Evolutionary conservation across 1,284 basidiomycete genomes (phyloP), one percentile per base, ranked within the genome.

Genomic region (Leccinum solheimii): DNA sequence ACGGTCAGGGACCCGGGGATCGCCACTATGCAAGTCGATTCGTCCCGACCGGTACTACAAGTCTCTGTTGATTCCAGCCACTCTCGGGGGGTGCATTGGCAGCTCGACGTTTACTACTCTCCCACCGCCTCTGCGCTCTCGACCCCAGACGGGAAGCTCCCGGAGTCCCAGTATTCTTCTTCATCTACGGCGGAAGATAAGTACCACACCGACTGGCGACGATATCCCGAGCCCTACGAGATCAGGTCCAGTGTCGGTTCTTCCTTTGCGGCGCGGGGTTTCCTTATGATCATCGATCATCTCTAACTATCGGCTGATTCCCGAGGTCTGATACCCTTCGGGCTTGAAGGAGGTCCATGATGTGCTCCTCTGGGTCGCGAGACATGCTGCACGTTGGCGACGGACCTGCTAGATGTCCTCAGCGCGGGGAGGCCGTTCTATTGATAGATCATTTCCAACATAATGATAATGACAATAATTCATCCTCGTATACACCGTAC

Each of bases 21-120:
- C 75, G 86, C 49, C 84, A 88, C 63, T 75, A 83, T 69, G 86
- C 86, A 67, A 52, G 75, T 68, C 14, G 3, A 36, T 32, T 36
- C 36, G 36, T 14, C 36, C 36, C 0, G 3, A 38, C 14, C 7
- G 10, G 14, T 16, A 16, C 36, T 0, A 38, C 6, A 7, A 38
- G 36, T 16, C 9, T 14, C 3, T 21, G 54, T 5, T 43, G 11
- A 14, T 14, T 23, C 55, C 45, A 36, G 19, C 11, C 14, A 16
- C 36, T 38, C 34, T 7, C 14, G 36, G 3, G 36, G 36, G 27
- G 26, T 16, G 36, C 36, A 38, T 14, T 32, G 38, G 9, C 58
- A 84, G 81, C 75, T 85, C 16, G 83, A 85, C 61, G 76, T 87
- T 0, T 88, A 87, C 68, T 86, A 85, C 67, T 86, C 87, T 0